These are phyloP conservation scores for Henckelia pumila DNA, from an alignment of 257 asterid genomes.

Conservation along the genomic window DNA sequence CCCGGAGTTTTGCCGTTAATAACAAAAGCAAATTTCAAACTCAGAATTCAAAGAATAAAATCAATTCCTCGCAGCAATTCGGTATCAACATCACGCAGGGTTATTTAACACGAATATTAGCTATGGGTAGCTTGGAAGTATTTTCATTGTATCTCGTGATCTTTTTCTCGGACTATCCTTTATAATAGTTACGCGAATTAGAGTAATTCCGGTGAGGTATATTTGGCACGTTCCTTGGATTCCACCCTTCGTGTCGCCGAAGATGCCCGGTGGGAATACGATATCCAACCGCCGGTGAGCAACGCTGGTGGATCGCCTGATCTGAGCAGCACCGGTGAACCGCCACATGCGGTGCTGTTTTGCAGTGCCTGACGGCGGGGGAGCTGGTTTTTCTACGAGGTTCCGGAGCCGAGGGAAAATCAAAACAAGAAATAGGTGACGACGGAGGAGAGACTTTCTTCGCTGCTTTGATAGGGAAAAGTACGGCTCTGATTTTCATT, in stretches of 20 bases:
- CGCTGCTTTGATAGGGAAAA: constrained; percentile 42
- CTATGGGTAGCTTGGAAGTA: constrained; percentile 23
- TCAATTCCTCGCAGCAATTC: neutral
- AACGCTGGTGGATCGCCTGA: constrained; percentile 7
- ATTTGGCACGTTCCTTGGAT: constrained; percentile 24
- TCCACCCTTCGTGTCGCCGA: constrained; percentile 26
- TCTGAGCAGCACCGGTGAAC: constrained; percentile 15
- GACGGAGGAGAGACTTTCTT: constrained; percentile 62
- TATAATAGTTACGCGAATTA: constrained; percentile 9
- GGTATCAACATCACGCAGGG: neutral
- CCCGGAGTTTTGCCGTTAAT: neutral
- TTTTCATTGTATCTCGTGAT: neutral
- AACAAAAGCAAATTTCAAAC: neutral
- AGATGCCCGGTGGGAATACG: constrained; percentile 26
- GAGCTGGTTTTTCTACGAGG: constrained; percentile 23
- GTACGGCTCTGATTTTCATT: constrained; percentile 64
- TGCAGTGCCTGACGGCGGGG: constrained; percentile 11
- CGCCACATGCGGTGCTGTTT: constrained; percentile 25
- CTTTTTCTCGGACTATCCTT: constrained; percentile 7
- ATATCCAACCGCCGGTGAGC: constrained; percentile 11
- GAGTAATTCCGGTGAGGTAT: constrained; percentile 29
- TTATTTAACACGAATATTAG: neutral
- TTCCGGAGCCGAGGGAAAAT: constrained; percentile 41
- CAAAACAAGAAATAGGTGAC: constrained; percentile 64
- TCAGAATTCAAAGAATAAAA: neutral